Conservation (phyloP, 2,329 filamentous ascomycete genomes). For the Cladophialophora exuberans region DNA sequence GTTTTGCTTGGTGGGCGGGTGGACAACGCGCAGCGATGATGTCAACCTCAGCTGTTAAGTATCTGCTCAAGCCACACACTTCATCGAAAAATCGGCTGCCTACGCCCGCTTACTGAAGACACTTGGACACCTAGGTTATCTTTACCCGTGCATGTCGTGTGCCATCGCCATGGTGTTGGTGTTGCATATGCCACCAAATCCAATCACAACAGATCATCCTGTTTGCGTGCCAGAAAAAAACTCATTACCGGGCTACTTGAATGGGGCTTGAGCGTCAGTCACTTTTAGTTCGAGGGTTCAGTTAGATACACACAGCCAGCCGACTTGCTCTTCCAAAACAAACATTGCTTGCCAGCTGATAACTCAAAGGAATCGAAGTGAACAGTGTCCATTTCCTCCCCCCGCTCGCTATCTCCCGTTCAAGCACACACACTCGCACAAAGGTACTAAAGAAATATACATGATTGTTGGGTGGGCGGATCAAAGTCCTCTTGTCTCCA, state of each 20-base stretch:
- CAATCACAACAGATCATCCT: too few relatives aligned
- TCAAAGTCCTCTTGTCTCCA: conserved; percentile 4
- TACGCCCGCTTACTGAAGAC: too few relatives aligned
- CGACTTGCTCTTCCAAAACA: too few relatives aligned
- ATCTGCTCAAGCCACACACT: background rate
- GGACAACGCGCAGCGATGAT: conserved; percentile 6
- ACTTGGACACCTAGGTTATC: too few relatives aligned
- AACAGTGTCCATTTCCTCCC: conserved; percentile 8
- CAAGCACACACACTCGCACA: conserved; percentile 21
- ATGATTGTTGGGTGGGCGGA: conserved; percentile 21
- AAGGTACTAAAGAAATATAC: conserved; percentile 29
- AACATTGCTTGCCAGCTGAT: background rate
- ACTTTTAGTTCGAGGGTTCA: too few relatives aligned
- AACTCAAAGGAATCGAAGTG: conserved; percentile 12
- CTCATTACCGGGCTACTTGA: too few relatives aligned
- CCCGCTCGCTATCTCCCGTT: conserved; percentile 10
- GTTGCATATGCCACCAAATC: background rate
- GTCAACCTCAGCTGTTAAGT: background rate
- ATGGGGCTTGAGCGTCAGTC: too few relatives aligned
- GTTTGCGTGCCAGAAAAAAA: too few relatives aligned
- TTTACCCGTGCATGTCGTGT: too few relatives aligned
- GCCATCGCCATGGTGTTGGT: too few relatives aligned
- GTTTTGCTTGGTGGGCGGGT: background rate
- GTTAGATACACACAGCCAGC: too few relatives aligned
- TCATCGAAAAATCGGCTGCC: too few relatives aligned